phyloP scores from a whole-genome alignment of 2,329 filamentous ascomycete genomes.

The Ampelomyces quisqualis region DNA sequence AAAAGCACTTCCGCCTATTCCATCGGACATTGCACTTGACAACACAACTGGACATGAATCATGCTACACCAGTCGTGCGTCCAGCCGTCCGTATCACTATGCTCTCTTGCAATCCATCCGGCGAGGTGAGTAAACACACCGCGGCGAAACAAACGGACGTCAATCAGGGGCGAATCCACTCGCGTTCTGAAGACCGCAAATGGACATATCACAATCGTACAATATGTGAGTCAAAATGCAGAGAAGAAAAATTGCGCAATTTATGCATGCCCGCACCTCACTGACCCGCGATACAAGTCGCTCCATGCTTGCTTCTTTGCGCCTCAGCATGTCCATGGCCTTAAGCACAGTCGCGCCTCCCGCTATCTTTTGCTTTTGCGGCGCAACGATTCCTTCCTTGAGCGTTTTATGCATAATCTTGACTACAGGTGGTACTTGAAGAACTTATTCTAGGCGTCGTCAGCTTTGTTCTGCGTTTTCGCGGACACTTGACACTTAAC shows the following conservation, averaged over 20 bases:
- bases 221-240: no score
- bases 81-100: no score
- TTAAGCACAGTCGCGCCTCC: slow-evolving; percentile 47
- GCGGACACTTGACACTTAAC: no score
- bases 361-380: slow-evolving; percentile 46
- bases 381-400: slow-evolving; percentile 43
- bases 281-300: slow-evolving; percentile 46
- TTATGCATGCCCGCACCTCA: no score
- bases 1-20: no score
- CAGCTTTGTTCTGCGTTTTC: slow-evolving; percentile 1
- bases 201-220: no score
- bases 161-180: no score
- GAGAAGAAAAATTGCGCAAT: no score
- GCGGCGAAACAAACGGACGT: no score
- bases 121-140: no score
- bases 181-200: no score
- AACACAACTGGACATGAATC: neutral
- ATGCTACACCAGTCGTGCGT: no score
- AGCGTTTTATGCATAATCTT: slow-evolving; percentile 57
- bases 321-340: slow-evolving; percentile 48
- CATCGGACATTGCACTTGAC: neutral
- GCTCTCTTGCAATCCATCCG: neutral
- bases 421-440: slow-evolving; percentile 58
- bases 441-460: slow-evolving; percentile 51
- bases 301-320: slow-evolving; percentile 50